These are phyloP conservation scores for Alternaria ventricosa DNA, from an alignment of 2,329 filamentous ascomycete genomes.

Conservation along the genomic window DNA sequence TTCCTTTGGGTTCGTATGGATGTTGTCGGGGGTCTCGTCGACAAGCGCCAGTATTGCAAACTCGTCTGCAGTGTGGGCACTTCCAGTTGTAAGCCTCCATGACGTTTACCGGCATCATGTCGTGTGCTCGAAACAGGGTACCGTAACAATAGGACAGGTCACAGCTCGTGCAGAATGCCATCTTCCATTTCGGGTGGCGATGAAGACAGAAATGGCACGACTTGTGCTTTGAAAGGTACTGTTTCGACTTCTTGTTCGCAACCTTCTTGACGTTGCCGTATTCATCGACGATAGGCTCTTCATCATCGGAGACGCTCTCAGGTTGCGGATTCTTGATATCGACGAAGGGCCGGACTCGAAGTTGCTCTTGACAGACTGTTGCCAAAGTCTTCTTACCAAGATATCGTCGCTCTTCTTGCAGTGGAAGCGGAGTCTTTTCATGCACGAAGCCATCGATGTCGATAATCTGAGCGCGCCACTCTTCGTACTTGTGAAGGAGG, in stretches of 20 bases:
- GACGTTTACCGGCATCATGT: slow-evolving; percentile 81
- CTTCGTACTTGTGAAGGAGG: slow-evolving; percentile 77
- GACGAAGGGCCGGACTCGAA: slow-evolving; percentile 79
- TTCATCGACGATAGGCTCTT: slow-evolving; percentile 68
- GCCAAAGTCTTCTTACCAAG: slow-evolving; percentile 80
- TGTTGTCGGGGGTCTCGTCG: slow-evolving; percentile 70
- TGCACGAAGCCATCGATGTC: slow-evolving; percentile 71
- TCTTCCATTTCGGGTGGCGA: slow-evolving; percentile 81
- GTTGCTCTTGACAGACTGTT: slow-evolving; percentile 91
- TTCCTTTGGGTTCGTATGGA: slow-evolving; percentile 86
- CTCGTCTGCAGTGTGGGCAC: slow-evolving; percentile 83
- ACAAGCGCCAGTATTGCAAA: slow-evolving; percentile 87
- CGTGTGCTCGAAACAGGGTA: slow-evolving; percentile 88
- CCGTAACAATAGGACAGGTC: slow-evolving; percentile 86
- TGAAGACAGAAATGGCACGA: slow-evolving; percentile 84
- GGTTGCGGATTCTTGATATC: slow-evolving; percentile 72
- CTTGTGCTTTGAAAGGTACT: slow-evolving; percentile 58
- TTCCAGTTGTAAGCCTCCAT: slow-evolving; percentile 85
- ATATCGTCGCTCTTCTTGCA: slow-evolving; percentile 72
- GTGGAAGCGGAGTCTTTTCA: slow-evolving; percentile 70
- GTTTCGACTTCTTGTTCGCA: slow-evolving; percentile 63
- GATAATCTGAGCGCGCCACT: slow-evolving; percentile 81
- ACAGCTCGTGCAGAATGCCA: slow-evolving; percentile 81
- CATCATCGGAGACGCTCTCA: slow-evolving; percentile 54
- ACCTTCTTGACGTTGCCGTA: slow-evolving; percentile 69